These are phyloP conservation scores for Podospora comata DNA, from an alignment of 495 filamentous ascomycete genomes.

Conservation along the genomic window DNA sequence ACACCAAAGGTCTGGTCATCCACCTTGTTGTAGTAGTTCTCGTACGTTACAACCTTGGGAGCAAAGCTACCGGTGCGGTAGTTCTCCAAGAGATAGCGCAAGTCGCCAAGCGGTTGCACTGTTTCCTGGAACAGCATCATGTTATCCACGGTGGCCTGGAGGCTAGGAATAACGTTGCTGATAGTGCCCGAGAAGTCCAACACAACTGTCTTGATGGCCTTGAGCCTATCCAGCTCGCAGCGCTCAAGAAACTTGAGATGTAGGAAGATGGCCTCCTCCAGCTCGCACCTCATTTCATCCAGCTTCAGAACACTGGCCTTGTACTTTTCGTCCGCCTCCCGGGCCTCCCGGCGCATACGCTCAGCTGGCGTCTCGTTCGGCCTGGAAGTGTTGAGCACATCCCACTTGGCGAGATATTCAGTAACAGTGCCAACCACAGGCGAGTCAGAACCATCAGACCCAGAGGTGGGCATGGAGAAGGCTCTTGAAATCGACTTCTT, in stretches of 20 bases:
- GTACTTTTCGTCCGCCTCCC: conserved; percentile 90
- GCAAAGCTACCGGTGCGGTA: conserved; percentile 92
- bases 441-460: conserved; percentile 61
- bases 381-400: conserved; percentile 81
- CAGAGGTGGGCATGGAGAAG: conserved; percentile 55
- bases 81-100: conserved; percentile 95
- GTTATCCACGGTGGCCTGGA: conserved; percentile 92
- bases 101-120: conserved; percentile 84
- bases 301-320: conserved; percentile 79
- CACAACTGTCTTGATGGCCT: conserved; percentile 96
- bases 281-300: conserved; percentile 82
- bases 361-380: conserved; percentile 84
- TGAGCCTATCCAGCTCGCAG: conserved; percentile 92
- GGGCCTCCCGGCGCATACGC: conserved; percentile 80
- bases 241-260: conserved; percentile 96
- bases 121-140: conserved; percentile 99
- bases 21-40: conserved; percentile 98
- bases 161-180: conserved; percentile 94
- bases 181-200: conserved; percentile 97
- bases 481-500: conserved; percentile 73
- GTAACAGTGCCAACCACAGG: conserved; percentile 72
- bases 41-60: conserved; percentile 88
- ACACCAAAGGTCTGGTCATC: conserved; percentile 98
- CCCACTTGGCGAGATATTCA: conserved; percentile 88
- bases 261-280: conserved; percentile 90